phyloP scores from a whole-genome alignment of 164 flowering plant genomes.

The Chimonanthus praecox region DNA sequence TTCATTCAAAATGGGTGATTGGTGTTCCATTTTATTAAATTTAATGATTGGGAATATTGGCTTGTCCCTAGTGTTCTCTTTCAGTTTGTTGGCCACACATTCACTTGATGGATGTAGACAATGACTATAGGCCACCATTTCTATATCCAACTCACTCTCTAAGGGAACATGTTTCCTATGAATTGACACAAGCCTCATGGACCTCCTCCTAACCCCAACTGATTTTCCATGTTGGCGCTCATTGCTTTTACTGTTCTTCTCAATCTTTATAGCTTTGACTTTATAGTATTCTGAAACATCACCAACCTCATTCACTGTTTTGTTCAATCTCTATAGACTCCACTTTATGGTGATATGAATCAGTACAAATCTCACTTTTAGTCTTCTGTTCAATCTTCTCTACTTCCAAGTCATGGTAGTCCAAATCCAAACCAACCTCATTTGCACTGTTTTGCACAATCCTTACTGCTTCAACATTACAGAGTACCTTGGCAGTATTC shows the following conservation, averaged over 20 bases:
- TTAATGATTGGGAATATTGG: neutral
- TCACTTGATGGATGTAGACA: neutral
- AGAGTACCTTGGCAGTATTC: neutral
- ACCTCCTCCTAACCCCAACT: slow-evolving; percentile 2
- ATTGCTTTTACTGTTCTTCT: neutral
- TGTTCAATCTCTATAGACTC: too few relatives aligned
- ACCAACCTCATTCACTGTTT: neutral
- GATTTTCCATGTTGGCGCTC: neutral
- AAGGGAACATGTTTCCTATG: neutral
- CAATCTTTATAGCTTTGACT: neutral
- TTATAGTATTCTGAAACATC: neutral
- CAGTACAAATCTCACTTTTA: too few relatives aligned
- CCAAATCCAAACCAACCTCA: too few relatives aligned
- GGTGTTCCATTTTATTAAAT: neutral
- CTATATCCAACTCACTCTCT: slow-evolving; percentile 1
- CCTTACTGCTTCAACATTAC: neutral
- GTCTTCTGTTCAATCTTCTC: too few relatives aligned
- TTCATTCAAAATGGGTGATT: neutral
- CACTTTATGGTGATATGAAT: too few relatives aligned
- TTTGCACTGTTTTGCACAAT: neutral
- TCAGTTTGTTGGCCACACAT: neutral
- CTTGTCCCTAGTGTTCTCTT: slow-evolving; percentile 1
- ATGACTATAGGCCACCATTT: neutral
- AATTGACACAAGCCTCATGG: neutral
- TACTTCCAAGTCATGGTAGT: too few relatives aligned